Percentiles rank a stretch among this genome's conserved stretches.
Conservation (phyloP, 78 protist species). For the Dictyostelium firmibasis region DNA sequence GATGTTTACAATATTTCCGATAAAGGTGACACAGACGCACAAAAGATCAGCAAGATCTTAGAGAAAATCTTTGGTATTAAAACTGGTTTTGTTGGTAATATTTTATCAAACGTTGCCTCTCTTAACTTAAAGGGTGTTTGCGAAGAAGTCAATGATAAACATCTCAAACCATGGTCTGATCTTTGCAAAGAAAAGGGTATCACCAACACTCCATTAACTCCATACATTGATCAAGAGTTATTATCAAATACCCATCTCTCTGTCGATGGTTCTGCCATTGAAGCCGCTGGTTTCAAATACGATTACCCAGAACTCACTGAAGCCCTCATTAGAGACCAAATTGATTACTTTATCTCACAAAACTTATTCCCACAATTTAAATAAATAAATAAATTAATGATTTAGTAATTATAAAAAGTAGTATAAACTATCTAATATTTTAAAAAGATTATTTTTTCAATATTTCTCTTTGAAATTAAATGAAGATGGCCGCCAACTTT, state of each 20-base stretch:
- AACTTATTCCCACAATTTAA: slow-evolving; percentile 62
- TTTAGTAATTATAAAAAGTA: too few relatives aligned
- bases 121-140: slow-evolving; percentile 76
- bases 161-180: slow-evolving; percentile 95
- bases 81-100: slow-evolving; percentile 88
- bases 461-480: too few relatives aligned
- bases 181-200: slow-evolving; percentile 86
- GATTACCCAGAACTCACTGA: slow-evolving; percentile 80
- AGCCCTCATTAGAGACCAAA: slow-evolving; percentile 68
- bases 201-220: slow-evolving; percentile 92
- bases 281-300: slow-evolving; percentile 90
- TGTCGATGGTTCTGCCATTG: slow-evolving; percentile 93
- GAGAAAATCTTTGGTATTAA: slow-evolving; percentile 91
- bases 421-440: too few relatives aligned
- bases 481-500: too few relatives aligned
- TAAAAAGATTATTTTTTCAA: too few relatives aligned
- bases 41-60: slow-evolving; percentile 78
- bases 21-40: slow-evolving; percentile 91
- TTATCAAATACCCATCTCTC: slow-evolving; percentile 86
- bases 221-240: slow-evolving; percentile 94
- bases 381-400: not conserved
- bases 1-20: slow-evolving; percentile 94
- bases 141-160: slow-evolving; percentile 93
- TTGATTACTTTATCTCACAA: slow-evolving; percentile 54
- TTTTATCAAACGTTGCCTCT: slow-evolving; percentile 79